Evolutionary conservation across 1,139 yeast species (phyloP).

Genomic region (Yamadazyma songkhlaensis): DNA sequence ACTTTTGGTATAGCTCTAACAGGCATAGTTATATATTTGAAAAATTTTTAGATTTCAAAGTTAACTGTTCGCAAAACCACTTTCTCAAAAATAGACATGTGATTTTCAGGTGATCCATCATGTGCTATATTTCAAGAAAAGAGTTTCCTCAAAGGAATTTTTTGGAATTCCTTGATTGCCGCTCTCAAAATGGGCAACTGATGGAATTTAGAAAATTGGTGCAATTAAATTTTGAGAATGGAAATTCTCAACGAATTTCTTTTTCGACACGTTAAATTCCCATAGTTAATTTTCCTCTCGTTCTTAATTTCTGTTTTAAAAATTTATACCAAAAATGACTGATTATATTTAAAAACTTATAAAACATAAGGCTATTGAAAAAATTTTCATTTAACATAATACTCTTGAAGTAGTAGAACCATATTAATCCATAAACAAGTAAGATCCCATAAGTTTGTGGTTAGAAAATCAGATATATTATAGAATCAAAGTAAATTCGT

Average conservation of each 20-base stretch:
- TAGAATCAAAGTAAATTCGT: background rate
- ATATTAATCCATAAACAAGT: too few species aligned
- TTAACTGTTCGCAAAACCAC: too few species aligned
- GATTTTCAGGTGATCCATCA: background rate
- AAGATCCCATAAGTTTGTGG: background rate
- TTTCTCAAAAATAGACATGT: background rate
- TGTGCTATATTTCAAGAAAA: background rate
- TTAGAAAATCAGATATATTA: background rate
- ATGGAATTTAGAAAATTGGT: background rate
- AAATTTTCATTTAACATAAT: background rate
- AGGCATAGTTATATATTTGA: conserved; percentile 28
- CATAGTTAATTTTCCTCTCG: conserved; percentile 5
- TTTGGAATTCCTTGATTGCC: background rate
- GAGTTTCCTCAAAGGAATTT: too few species aligned
- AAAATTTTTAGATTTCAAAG: background rate
- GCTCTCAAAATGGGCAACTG: background rate
- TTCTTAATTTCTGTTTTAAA: conserved; percentile 8
- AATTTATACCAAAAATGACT: conserved; percentile 2
- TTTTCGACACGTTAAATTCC: background rate
- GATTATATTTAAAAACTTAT: conserved; percentile 1
- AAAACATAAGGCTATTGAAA: background rate
- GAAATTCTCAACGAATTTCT: conserved; percentile 6
- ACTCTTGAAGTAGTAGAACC: too few species aligned
- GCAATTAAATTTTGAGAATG: background rate
- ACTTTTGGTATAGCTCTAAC: conserved; percentile 51